Evolutionary conservation across 192 early-diverging fungal species (phyloP).

Genomic region (Entomortierella chlamydospora): DNA sequence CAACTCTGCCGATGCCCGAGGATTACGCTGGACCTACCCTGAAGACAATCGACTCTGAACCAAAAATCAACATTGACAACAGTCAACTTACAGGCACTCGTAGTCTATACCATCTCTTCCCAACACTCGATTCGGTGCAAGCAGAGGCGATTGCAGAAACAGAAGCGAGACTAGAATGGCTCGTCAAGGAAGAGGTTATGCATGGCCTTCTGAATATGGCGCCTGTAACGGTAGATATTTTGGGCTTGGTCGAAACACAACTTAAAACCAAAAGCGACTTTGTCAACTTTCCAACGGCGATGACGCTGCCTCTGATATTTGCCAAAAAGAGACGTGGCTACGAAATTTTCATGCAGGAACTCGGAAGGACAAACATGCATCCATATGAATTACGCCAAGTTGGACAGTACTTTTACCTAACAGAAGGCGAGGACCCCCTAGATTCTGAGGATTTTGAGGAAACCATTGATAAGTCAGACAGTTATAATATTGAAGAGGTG

Average conservation of each 20-base stretch:
- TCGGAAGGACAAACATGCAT: conserved; percentile 56
- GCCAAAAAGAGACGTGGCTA: conserved; percentile 59
- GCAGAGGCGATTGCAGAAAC: conserved; percentile 70
- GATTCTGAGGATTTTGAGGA: conserved; percentile 8
- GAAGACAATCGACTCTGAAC: conserved; percentile 47
- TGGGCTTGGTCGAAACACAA: conserved; percentile 64
- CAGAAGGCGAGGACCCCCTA: conserved; percentile 29
- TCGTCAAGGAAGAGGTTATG: conserved; percentile 84
- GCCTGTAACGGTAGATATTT: conserved; percentile 61
- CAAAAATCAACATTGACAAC: conserved; percentile 40
- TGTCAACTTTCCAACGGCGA: conserved; percentile 68
- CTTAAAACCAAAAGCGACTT: conserved; percentile 65
- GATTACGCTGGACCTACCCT: conserved; percentile 49
- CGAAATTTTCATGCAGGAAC: conserved; percentile 63
- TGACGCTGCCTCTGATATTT: conserved; percentile 61
- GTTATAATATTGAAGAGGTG: not conserved
- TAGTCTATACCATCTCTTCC: conserved; percentile 38
- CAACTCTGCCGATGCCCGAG: conserved; percentile 68
- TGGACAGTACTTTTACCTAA: conserved; percentile 66
- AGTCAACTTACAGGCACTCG: conserved; percentile 18
- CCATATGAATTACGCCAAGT: conserved; percentile 63
- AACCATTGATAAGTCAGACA: not conserved
- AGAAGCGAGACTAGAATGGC: conserved; percentile 64
- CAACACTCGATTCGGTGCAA: conserved; percentile 57
- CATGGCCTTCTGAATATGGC: conserved; percentile 70